Conservation (phyloP, 306 rosid species). For the Pachyrhizus erosus region DNA sequence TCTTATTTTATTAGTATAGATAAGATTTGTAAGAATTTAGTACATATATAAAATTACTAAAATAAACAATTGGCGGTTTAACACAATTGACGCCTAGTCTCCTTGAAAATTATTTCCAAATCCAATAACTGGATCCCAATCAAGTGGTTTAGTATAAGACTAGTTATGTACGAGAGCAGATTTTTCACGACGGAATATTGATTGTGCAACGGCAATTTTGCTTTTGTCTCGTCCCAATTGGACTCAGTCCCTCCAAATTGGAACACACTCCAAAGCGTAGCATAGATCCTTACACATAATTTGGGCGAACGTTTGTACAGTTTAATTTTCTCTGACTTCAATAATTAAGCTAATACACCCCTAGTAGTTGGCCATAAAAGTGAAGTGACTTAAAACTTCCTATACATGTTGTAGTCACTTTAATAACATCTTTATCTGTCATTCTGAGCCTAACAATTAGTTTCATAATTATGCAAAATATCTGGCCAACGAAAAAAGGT, state of each 20-base stretch:
- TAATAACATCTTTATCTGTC: not conserved
- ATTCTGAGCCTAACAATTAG: not conserved
- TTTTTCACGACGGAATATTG: not conserved
- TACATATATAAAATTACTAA: not conserved
- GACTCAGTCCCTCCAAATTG: not conserved
- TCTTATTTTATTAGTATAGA: not conserved
- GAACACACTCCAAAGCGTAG: not conserved
- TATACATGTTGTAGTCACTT: not conserved
- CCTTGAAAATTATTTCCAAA: not conserved
- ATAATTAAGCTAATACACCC: not conserved
- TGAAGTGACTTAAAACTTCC: not conserved
- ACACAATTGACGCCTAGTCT: not conserved
- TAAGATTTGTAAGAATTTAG: not conserved
- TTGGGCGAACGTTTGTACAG: not conserved
- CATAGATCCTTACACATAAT: not conserved
- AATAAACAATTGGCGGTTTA: not conserved
- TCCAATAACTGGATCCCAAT: not conserved
- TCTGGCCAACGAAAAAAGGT: not conserved
- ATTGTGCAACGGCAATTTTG: not conserved
- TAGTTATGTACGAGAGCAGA: not conserved
- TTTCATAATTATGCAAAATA: not conserved
- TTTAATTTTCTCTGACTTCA: not conserved
- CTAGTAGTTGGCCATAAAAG: not conserved
- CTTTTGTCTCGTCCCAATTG: not conserved
- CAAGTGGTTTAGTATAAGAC: not conserved